Evolutionary conservation across 768 basidiomycete genomes (phyloP).

Genomic region (Amanita brunnescens): DNA sequence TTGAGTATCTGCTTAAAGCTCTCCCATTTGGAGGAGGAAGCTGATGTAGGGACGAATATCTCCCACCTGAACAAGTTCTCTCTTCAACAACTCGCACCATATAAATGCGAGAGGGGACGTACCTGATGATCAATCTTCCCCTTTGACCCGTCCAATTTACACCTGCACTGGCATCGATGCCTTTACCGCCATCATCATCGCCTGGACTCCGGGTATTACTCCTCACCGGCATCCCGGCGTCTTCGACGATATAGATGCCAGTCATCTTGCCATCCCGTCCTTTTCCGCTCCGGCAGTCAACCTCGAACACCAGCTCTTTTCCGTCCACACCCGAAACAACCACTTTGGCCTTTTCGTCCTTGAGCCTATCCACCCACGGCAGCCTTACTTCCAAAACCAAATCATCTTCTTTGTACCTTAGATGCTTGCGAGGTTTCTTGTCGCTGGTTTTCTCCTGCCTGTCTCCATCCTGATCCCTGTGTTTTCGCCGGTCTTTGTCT

Average conservation of each 20-base stretch:
- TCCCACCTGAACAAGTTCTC: slow-evolving; percentile 17
- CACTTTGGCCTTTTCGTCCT: slow-evolving; percentile 34
- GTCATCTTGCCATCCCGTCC: slow-evolving; percentile 31
- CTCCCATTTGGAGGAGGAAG: slow-evolving; percentile 13
- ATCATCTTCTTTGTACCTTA: slow-evolving; percentile 38
- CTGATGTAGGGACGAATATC: slow-evolving; percentile 17
- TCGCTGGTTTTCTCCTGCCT: not conserved
- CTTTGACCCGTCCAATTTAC: slow-evolving; percentile 9
- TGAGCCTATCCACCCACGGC: slow-evolving; percentile 43
- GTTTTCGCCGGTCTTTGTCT: not conserved
- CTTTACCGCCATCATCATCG: not conserved
- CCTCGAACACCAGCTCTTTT: slow-evolving; percentile 33
- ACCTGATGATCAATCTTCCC: slow-evolving; percentile 20
- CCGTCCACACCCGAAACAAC: slow-evolving; percentile 46
- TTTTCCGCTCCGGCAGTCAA: slow-evolving; percentile 39
- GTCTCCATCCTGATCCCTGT: no score
- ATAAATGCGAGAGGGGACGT: slow-evolving; percentile 7
- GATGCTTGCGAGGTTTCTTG: slow-evolving; percentile 20
- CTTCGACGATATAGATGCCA: slow-evolving; percentile 28
- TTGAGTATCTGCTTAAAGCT: slow-evolving; percentile 13
- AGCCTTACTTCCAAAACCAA: slow-evolving; percentile 42
- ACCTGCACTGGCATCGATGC: no score
- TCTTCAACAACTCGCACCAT: not conserved
- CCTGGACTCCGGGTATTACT: not conserved
- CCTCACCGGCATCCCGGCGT: slow-evolving; percentile 5